Evolutionary conservation across 1,284 basidiomycete genomes (phyloP), one percentile per base, ranked within the genome.

Genomic region (Tremellales sp.): DNA sequence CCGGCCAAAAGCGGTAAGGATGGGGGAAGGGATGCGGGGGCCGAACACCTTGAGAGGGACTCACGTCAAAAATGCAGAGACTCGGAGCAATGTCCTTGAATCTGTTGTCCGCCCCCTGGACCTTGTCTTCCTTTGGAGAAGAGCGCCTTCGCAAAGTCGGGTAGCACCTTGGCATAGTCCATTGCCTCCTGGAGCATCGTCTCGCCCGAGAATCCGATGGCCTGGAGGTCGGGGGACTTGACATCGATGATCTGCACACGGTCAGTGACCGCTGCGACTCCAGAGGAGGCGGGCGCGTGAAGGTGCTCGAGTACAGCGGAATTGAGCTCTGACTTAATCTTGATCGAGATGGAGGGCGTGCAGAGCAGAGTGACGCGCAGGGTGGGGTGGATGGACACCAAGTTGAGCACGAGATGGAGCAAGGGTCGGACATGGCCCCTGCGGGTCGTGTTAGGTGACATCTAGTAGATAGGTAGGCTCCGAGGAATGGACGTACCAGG

Each of bases 391-490:
- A 53, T 21, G 19, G 25, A 7, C 19, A 61, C 39, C 14, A 61
- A 45, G 42, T 61, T 56, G 35, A 61, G 38, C 5, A 35, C 41
- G 14, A 55, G 40, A 26, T 61, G 54, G n/a, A 61, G 44, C 12
- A 58, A 21, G 12, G 58, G 57, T 37, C 58, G 51, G 27, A 57
- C 39, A 32, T 60, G 58, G 12, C 58, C 56, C 54, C 58, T 60
- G 34, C n/a, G 9, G 6, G 32, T 12, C 25, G 28, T 5, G 21
- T 40, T 19, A 29, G 38, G 22, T 5, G 28, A 19, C 14, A 25
- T 9, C 13, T 40, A 25, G 10, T 21, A 18, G 34, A 3, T 2
- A 22, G n/a, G 24, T 14, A 5, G 13, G 26, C 18, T n/a, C 26
- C 10, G 29, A 16, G 29, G 10, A 31, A 37, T 37, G 10, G 35